Conservation (phyloP, 2,329 filamentous ascomycete species). For the Rugonectria rugulosa region DNA sequence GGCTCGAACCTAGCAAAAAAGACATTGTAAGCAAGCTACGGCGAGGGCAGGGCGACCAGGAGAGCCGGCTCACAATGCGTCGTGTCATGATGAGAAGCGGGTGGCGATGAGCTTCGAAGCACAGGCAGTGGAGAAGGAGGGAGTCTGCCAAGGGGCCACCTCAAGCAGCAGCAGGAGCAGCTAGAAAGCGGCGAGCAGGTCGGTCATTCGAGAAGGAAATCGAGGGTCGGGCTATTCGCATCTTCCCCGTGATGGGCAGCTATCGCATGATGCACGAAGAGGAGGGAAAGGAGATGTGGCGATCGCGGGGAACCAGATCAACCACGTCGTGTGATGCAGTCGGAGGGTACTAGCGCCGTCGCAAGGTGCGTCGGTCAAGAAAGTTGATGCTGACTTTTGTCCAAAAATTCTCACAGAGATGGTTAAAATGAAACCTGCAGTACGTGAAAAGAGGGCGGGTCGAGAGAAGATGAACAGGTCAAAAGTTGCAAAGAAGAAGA, state of each 20-base stretch:
- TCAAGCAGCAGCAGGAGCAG: constrained; percentile 28
- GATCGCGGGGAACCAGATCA: constrained; percentile 21
- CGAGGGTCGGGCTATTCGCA: constrained; percentile 36
- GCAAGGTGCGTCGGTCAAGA: constrained; percentile 5
- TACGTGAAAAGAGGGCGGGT: neutral
- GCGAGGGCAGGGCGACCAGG: neutral
- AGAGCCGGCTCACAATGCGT: constrained; percentile 45
- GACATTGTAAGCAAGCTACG: constrained; percentile 13
- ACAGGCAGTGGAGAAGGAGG: neutral
- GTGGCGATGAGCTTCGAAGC: constrained; percentile 11
- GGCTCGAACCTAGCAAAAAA: constrained; percentile 64
- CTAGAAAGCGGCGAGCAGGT: constrained; percentile 22
- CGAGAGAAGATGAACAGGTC: neutral
- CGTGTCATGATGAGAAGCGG: constrained; percentile 43
- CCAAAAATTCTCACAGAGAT: neutral
- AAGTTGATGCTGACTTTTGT: neutral
- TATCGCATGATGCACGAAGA: constrained; percentile 37
- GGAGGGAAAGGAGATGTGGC: constrained; percentile 4
- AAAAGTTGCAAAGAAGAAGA: neutral
- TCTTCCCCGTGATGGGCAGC: constrained; percentile 33
- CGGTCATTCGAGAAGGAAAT: constrained; percentile 32
- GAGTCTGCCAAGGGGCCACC: constrained; percentile 22
- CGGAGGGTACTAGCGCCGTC: constrained; percentile 15
- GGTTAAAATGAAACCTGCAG: neutral
- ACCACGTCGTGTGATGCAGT: constrained; percentile 15